A percentile compares a stretch with the other conserved stretches of the same genome.
Conservation (phyloP, 352 stramenopile genomes). For the Phytophthora fragariae region DNA sequence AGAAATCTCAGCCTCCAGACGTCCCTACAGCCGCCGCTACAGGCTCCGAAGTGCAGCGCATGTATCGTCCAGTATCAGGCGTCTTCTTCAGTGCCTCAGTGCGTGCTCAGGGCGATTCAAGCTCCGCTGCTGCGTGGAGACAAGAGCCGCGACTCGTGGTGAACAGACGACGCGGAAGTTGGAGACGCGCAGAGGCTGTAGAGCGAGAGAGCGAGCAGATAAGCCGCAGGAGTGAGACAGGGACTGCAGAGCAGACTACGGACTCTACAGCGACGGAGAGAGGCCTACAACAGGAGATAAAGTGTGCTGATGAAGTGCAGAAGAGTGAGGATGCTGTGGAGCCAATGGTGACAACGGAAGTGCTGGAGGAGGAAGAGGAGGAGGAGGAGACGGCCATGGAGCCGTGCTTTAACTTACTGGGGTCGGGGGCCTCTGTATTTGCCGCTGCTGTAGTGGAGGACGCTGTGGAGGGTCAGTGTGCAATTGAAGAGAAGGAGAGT, state of each 20-base stretch:
- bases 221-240: conserved; percentile 16
- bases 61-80: conserved; percentile 30
- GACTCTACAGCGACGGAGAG: conserved; percentile 4
- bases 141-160: conserved; percentile 46
- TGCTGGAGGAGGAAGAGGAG: conserved; percentile 11
- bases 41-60: conserved; percentile 15
- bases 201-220: conserved; percentile 12
- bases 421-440: conserved; percentile 37
- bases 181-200: background rate
- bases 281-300: background rate
- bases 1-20: conserved; percentile 10
- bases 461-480: conserved; percentile 1
- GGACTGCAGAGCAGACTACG: background rate
- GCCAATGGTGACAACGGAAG: conserved; percentile 4
- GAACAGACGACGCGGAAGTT: conserved; percentile 37
- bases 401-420: conserved; percentile 61
- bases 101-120: background rate
- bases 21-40: conserved; percentile 5
- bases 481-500: conserved; percentile 17
- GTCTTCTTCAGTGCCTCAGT: conserved; percentile 56
- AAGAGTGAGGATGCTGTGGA: background rate
- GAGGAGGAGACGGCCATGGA: conserved; percentile 31
- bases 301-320: background rate
- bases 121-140: conserved; percentile 29
- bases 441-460: background rate